Evolutionary conservation across 2,329 filamentous ascomycete genomes (phyloP), one percentile per base, ranked within the genome.

Genomic region (Cercospora sojina): DNA sequence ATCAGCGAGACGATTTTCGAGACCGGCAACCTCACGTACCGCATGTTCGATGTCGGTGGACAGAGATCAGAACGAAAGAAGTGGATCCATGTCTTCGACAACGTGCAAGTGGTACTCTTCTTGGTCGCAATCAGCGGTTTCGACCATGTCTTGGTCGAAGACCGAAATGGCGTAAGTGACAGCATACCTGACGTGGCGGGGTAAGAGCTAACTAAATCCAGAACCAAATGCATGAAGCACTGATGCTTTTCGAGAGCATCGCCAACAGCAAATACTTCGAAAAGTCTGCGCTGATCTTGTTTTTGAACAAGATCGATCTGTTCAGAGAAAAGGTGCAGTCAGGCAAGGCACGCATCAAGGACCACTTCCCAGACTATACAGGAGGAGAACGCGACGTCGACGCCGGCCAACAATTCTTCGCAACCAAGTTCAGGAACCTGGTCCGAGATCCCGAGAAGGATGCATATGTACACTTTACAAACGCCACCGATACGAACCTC

Each of bases 21-120:
- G 78, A 86, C 96, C 13, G 93, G 93, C 68, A 90, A 94, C 75
- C 86, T 97, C 74, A 96, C 93, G 70, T 97, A 97, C 81, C 90
- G 93, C 74, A 97, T 98, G 93, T 96, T 96, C 79, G 93, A 97
- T 75, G 93, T 96, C 56, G 93, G 93, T 77, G 93, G 93, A 65
- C 93, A 97, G 78, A 86, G 93, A 74, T 96, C 93, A 29, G 93
- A 97, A 80, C 90, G 93, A 69, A 96, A 96, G 86, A 97, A 97
- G 83, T 97, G 93, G 93, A 96, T 97, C 70, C 93, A 97, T 79
- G 95, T 93, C 77, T 97, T 97, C 77, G 93, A 97, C 78, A 95
- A 95, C 71, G 93, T 97, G 69, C 93, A 95, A 76, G 93, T 92
- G 72, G 84, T 98, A 62, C 84, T 98, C 47, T 98, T 98, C 81